phyloP scores from a whole-genome alignment of 768 basidiomycete genomes.

The Mycena epipterygia region DNA sequence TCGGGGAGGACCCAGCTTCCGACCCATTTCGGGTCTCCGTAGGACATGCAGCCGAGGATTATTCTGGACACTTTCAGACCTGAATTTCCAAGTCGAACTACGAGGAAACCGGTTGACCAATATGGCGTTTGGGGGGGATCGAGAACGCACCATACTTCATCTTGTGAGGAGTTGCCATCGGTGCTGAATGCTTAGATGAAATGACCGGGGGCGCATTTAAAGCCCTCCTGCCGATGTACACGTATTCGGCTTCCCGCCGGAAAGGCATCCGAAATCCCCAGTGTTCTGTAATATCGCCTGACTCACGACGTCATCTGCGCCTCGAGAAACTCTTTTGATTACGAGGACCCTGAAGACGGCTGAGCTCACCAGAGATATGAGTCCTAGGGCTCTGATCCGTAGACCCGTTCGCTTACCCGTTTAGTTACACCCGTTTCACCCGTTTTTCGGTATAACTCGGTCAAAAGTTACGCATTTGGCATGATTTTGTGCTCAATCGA shows the following conservation, averaged over 20 bases:
- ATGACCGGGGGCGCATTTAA: not conserved
- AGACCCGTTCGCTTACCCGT: too few species aligned
- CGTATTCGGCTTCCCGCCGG: slow-evolving; percentile 3
- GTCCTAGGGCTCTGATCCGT: slow-evolving; percentile 25
- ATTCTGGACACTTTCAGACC: too few species aligned
- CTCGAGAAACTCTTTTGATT: not conserved
- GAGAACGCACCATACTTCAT: slow-evolving; percentile 4
- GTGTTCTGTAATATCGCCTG: slow-evolving; percentile 5
- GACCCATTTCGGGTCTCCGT: too few species aligned
- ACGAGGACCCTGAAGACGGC: not conserved
- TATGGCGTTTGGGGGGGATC: not conserved
- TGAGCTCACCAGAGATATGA: not conserved
- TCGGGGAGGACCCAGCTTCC: too few species aligned
- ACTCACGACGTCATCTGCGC: slow-evolving; percentile 4
- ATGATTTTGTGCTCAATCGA: too few species aligned
- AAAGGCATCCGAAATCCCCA: slow-evolving; percentile 1
- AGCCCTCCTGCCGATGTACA: slow-evolving; percentile 3
- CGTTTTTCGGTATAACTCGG: too few species aligned
- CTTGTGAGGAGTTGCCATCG: slow-evolving; percentile 2
- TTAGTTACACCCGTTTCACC: too few species aligned
- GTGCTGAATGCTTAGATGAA: slow-evolving; percentile 2
- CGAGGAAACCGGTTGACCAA: not conserved
- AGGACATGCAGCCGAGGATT: too few species aligned
- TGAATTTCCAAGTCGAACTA: too few species aligned
- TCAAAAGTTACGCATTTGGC: too few species aligned